A percentile compares a stretch with the other conserved stretches of the same genome.
Conservation (phyloP, 23 red algal genomes). For the Rhodosorus marinus region DNA sequence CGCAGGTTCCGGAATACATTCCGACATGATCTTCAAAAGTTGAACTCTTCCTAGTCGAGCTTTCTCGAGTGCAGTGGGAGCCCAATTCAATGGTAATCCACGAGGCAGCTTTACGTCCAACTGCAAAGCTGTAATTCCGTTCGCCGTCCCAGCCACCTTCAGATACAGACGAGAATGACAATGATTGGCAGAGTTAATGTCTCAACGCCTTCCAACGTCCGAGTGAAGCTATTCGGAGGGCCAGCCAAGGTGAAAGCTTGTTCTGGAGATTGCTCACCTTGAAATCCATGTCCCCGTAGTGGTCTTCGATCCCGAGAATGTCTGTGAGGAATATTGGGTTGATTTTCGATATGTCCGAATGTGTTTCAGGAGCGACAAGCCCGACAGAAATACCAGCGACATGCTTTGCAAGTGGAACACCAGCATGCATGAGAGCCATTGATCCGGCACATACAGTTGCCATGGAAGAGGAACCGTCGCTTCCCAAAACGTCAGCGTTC, state of each 20-base stretch:
- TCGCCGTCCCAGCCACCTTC: slow-evolving; percentile 20
- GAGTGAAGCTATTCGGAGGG: too few relatives aligned
- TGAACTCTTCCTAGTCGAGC: slow-evolving; percentile 9
- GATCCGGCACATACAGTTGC: slow-evolving; percentile 76
- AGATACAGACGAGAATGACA: too few relatives aligned
- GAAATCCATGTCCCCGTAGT: slow-evolving; percentile 77
- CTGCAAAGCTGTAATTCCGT: slow-evolving; percentile 28
- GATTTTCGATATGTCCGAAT: background rate
- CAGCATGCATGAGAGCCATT: slow-evolving; percentile 70
- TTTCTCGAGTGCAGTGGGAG: slow-evolving; percentile 1
- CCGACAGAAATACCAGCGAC: slow-evolving; percentile 75
- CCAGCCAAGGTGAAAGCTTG: too few relatives aligned
- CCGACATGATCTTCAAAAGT: slow-evolving; percentile 11
- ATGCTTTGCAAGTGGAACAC: slow-evolving; percentile 30
- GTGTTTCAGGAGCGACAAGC: slow-evolving; percentile 6
- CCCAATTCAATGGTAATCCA: slow-evolving; percentile 10
- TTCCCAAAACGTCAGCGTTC: slow-evolving; percentile 43
- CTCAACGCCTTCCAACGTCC: too few relatives aligned
- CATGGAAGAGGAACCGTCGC: slow-evolving; percentile 85
- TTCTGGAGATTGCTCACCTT: slow-evolving; percentile 41
- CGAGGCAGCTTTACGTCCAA: slow-evolving; percentile 22
- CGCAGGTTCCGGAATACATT: background rate
- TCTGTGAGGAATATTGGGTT: slow-evolving; percentile 54
- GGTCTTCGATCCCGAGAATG: slow-evolving; percentile 81
- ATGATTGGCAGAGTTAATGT: too few relatives aligned